A percentile compares a stretch with the other conserved stretches of the same genome.
phyloP scores from a whole-genome alignment of 192 early-diverging fungal species.

The Linnemannia exigua region DNA sequence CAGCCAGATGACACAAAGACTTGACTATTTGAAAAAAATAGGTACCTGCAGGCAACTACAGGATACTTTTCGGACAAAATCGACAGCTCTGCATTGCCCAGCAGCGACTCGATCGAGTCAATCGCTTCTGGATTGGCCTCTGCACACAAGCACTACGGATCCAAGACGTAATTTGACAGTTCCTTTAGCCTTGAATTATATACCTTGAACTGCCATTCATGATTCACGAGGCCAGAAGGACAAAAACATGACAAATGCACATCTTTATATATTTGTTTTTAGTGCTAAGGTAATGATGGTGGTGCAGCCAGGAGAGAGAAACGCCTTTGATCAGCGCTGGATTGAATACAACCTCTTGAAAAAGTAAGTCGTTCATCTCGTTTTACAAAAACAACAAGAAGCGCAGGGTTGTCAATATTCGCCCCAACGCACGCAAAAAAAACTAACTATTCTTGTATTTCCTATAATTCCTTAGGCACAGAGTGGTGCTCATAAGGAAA shows the following conservation, averaged over 20 bases:
- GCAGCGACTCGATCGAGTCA: constrained; percentile 76
- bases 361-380: constrained; percentile 56
- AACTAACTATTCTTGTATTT: constrained; percentile 33
- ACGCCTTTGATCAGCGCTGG: constrained; percentile 93
- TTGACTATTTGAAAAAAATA: constrained; percentile 14
- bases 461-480: constrained; percentile 60
- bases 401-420: too few relatives aligned
- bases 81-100: constrained; percentile 66
- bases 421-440: too few relatives aligned
- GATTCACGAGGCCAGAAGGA: background rate
- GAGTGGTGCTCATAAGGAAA: constrained; percentile 71
- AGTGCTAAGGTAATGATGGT: constrained; percentile 89
- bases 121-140: constrained; percentile 84
- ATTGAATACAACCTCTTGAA: constrained; percentile 84
- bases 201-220: background rate
- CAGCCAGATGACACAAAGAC: background rate
- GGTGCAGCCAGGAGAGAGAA: constrained; percentile 93
- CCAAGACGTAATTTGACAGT: constrained; percentile 54
- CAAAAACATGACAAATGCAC: too few relatives aligned
- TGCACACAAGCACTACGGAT: constrained; percentile 76
- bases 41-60: constrained; percentile 63
- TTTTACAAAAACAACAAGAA: background rate
- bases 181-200: background rate
- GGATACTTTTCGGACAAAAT: constrained; percentile 60
- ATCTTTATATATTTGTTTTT: constrained; percentile 4